Conservation (phyloP, 352 stramenopile species). For the Blastocystis sp. region DNA sequence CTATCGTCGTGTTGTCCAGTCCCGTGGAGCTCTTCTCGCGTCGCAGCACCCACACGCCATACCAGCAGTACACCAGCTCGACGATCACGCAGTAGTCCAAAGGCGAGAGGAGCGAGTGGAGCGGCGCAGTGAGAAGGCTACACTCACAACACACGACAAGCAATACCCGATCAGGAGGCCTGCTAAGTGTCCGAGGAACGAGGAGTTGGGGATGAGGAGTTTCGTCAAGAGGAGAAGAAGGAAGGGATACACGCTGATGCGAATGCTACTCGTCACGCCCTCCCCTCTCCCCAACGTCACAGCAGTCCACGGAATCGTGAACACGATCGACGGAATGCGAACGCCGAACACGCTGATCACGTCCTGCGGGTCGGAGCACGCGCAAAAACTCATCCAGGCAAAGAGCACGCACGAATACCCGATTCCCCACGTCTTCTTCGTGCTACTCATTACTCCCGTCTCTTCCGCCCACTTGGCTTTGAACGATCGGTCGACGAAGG, state of each 20-base stretch:
- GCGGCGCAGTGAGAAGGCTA: neutral
- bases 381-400: constrained; percentile 27
- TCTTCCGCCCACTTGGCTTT: neutral
- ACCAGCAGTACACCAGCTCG: constrained; percentile 21
- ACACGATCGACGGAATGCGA: constrained; percentile 12
- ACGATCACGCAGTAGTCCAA: neutral
- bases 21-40: neutral
- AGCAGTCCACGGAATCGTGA: constrained; percentile 1
- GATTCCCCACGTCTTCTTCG: constrained; percentile 4
- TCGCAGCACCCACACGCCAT: neutral
- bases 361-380: neutral
- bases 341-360: constrained; percentile 28
- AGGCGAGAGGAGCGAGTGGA: neutral
- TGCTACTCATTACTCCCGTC: neutral
- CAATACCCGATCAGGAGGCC: constrained; percentile 49
- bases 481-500: neutral
- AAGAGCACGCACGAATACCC: constrained; percentile 72
- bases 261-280: constrained; percentile 8
- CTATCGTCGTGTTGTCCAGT: neutral
- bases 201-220: constrained; percentile 49
- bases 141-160: neutral
- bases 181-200: constrained; percentile 50
- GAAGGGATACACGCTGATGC: constrained; percentile 57
- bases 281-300: neutral
- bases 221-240: constrained; percentile 64